Evolutionary conservation across 495 filamentous ascomycete species (phyloP).

Genomic region (Aspergillus olivimuriae): DNA sequence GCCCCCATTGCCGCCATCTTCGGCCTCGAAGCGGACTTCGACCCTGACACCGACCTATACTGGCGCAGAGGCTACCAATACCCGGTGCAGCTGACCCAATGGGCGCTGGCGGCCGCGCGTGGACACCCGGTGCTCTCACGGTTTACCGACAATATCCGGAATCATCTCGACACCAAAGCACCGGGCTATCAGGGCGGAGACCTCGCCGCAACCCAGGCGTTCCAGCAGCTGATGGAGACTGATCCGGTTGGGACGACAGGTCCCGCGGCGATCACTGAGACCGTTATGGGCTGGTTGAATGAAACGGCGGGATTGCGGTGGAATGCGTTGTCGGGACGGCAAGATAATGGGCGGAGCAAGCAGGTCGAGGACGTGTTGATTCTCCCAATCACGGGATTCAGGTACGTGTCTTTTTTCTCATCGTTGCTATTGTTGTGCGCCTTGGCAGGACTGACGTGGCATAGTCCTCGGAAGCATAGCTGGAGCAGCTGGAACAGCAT

Average conservation of each 20-base stretch:
- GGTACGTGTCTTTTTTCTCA: constrained; percentile 1
- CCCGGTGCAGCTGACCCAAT: constrained; percentile 15
- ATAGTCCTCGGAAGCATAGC: neutral
- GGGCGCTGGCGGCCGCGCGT: constrained; percentile 14
- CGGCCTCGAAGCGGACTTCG: constrained; percentile 16
- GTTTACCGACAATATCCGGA: constrained; percentile 5
- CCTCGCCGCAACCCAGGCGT: neutral
- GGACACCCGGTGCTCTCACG: constrained; percentile 8
- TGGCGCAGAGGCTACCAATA: constrained; percentile 17
- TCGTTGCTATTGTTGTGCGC: neutral
- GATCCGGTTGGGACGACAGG: constrained; percentile 15
- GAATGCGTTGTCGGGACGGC: constrained; percentile 11
- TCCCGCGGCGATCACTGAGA: constrained; percentile 10
- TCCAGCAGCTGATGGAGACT: constrained; percentile 1
- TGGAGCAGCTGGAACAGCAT: constrained; percentile 7
- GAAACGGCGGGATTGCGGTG: constrained; percentile 6
- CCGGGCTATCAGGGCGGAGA: neutral
- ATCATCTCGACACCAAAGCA: constrained; percentile 2
- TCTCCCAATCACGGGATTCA: constrained; percentile 17
- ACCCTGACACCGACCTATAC: constrained; percentile 7
- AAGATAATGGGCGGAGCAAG: constrained; percentile 12
- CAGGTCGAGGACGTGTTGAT: constrained; percentile 13
- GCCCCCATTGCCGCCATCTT: constrained; percentile 8
- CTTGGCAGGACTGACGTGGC: neutral
- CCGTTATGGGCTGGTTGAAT: constrained; percentile 5